Evolutionary conservation across 208 protist species (phyloP).

Genomic region (Trypanosoma lewisi): DNA sequence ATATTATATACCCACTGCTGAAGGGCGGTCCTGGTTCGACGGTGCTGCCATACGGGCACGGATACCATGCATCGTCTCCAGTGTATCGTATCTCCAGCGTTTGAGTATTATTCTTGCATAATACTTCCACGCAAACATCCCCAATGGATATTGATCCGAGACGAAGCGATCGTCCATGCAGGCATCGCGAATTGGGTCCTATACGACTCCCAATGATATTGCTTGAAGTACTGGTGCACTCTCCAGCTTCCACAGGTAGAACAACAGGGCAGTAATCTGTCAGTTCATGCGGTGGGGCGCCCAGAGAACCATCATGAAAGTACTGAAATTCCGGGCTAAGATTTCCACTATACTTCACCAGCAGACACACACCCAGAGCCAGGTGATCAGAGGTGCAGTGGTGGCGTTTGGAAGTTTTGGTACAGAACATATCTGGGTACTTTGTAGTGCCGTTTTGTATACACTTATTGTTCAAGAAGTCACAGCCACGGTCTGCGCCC

Average conservation of each 20-base stretch:
- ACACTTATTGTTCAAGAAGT: constrained; percentile 43
- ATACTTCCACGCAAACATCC: constrained; percentile 10
- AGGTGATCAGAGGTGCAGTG: constrained; percentile 32
- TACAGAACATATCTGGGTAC: constrained; percentile 54
- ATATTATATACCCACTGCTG: neutral
- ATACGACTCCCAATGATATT: neutral
- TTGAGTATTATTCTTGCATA: neutral
- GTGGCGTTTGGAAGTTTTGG: neutral
- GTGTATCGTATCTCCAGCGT: neutral
- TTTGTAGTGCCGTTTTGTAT: constrained; percentile 25
- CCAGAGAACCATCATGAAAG: constrained; percentile 11
- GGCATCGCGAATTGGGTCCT: constrained; percentile 3
- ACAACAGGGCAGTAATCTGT: constrained; percentile 8
- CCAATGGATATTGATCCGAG: neutral
- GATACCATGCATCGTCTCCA: neutral
- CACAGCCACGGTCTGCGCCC: constrained; percentile 55
- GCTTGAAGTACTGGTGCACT: neutral
- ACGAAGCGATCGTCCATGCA: neutral
- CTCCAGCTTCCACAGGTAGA: neutral
- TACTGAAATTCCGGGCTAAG: neutral
- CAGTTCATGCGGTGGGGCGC: neutral
- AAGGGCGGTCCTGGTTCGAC: neutral
- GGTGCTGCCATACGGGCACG: neutral
- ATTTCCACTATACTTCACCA: neutral
- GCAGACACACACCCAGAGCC: constrained; percentile 26